A percentile compares a stretch with the other conserved stretches of the same genome.
These are phyloP conservation scores for Rostrohypoxylon terebratum DNA, from an alignment of 495 filamentous ascomycete genomes.

Conservation along the genomic window DNA sequence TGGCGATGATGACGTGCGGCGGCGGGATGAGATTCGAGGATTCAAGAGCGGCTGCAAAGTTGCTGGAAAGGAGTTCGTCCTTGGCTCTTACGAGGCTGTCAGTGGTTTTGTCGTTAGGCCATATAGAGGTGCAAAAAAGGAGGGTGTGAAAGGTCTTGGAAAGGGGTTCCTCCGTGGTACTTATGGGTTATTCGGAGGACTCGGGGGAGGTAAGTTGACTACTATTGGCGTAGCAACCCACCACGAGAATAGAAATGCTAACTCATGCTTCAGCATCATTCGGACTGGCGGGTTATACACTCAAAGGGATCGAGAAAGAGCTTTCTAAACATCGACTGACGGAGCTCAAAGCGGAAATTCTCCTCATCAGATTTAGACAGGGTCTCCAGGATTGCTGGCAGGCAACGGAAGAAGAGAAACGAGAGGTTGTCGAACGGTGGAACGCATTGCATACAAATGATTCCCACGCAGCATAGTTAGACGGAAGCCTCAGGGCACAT, in stretches of 20 bases:
- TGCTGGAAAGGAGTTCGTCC: constrained; percentile 64
- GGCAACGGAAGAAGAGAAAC: constrained; percentile 41
- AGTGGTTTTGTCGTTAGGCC: constrained; percentile 53
- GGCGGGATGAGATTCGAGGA: constrained; percentile 67
- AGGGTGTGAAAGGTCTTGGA: constrained; percentile 55
- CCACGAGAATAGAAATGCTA: background rate
- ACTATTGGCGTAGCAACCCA: background rate
- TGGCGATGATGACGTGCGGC: constrained; percentile 57
- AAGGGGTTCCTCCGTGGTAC: constrained; percentile 41
- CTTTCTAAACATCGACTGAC: constrained; percentile 60
- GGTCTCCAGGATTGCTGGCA: constrained; percentile 37
- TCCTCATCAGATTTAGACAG: constrained; percentile 47
- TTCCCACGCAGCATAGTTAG: background rate
- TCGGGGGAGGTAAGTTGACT: constrained; percentile 16
- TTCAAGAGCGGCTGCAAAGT: constrained; percentile 65
- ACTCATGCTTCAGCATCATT: constrained; percentile 49
- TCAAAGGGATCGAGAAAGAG: constrained; percentile 72
- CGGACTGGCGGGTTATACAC: constrained; percentile 68
- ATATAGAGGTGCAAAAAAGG: constrained; percentile 52
- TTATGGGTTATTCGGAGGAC: constrained; percentile 4
- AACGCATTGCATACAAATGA: constrained; percentile 24
- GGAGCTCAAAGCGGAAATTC: constrained; percentile 43
- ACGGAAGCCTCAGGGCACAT: background rate
- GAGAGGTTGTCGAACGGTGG: constrained; percentile 47
- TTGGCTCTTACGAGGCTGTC: constrained; percentile 54